These are phyloP conservation scores for Candida hungchunana DNA, from an alignment of 805 yeast genomes.

Conservation along the genomic window DNA sequence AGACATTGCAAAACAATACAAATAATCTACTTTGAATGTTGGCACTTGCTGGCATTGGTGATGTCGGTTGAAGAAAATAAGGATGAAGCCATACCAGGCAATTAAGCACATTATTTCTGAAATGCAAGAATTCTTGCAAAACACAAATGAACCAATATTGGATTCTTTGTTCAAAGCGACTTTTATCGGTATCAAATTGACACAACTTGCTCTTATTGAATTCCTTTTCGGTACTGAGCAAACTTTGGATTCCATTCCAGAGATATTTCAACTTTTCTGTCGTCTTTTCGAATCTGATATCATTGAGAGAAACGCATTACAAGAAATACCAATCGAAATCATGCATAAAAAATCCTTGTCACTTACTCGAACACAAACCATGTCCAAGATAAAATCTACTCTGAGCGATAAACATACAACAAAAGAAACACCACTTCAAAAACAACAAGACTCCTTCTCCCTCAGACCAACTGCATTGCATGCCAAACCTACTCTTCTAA, in stretches of 20 bases:
- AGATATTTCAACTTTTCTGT: conserved; percentile 56
- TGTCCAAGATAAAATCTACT: conserved; percentile 20
- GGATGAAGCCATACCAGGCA: conserved; percentile 51
- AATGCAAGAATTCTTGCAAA: conserved; percentile 29
- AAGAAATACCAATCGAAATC: not conserved
- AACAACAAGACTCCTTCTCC: conserved; percentile 15
- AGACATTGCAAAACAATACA: too few relatives aligned
- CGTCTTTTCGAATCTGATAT: conserved; percentile 38
- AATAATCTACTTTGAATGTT: conserved; percentile 54
- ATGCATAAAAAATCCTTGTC: conserved; percentile 4
- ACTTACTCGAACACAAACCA: conserved; percentile 15
- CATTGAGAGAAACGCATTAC: too few relatives aligned
- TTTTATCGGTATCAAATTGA: conserved; percentile 64
- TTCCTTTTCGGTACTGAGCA: conserved; percentile 51
- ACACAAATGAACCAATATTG: conserved; percentile 9
- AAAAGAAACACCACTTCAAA: conserved; percentile 27
- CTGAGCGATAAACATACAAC: conserved; percentile 7
- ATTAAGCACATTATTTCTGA: conserved; percentile 48
- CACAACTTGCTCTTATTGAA: conserved; percentile 69
- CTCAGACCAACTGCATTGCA: conserved; percentile 6
- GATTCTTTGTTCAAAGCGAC: conserved; percentile 17
- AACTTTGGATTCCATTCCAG: conserved; percentile 62
- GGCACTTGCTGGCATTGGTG: conserved; percentile 66
- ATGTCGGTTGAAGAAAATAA: conserved; percentile 57
- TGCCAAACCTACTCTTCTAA: conserved; percentile 39